Evolutionary conservation across 2,329 filamentous ascomycete species (phyloP).

Genomic region (Pseudomassariella vexata): DNA sequence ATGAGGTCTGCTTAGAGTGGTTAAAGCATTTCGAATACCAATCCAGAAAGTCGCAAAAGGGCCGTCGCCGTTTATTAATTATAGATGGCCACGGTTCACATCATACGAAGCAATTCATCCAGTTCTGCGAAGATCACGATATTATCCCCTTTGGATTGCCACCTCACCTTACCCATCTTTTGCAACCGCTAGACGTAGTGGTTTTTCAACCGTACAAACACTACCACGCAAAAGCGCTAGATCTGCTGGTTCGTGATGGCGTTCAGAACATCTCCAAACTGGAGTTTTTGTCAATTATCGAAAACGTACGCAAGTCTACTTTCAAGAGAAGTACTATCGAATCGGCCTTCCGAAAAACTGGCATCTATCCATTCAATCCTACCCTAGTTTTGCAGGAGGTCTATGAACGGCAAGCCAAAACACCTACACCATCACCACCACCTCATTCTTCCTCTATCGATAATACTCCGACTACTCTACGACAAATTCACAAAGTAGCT

Average conservation of each 20-base stretch:
- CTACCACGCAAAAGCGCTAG: slow-evolving; percentile 2
- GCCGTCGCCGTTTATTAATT: slow-evolving; percentile 8
- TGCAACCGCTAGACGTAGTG: slow-evolving; percentile 6
- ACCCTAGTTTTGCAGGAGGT: background rate
- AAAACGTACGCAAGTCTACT: slow-evolving; percentile 1
- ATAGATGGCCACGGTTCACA: slow-evolving; percentile 12
- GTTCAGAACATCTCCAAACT: slow-evolving; percentile 2
- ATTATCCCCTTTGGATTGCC: slow-evolving; percentile 10
- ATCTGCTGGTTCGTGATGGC: slow-evolving; percentile 3
- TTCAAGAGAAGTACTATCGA: slow-evolving; percentile 6
- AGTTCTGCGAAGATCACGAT: slow-evolving; percentile 7
- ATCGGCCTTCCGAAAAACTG: slow-evolving; percentile 5
- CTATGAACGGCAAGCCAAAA: background rate
- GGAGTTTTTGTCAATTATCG: slow-evolving; percentile 5
- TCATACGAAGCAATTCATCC: slow-evolving; percentile 9
- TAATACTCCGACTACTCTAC: background rate
- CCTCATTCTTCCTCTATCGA: background rate
- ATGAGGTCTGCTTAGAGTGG: slow-evolving; percentile 3
- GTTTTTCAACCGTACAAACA: slow-evolving; percentile 8
- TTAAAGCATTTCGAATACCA: slow-evolving; percentile 5
- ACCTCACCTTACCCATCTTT: slow-evolving; percentile 4
- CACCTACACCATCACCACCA: background rate
- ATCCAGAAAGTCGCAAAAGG: background rate
- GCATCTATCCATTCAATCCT: slow-evolving; percentile 5
- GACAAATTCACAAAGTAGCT: slow-evolving; percentile 1